phyloP scores from a whole-genome alignment of 1,139 yeast genomes.

The Blastobotrys illinoisensis region DNA sequence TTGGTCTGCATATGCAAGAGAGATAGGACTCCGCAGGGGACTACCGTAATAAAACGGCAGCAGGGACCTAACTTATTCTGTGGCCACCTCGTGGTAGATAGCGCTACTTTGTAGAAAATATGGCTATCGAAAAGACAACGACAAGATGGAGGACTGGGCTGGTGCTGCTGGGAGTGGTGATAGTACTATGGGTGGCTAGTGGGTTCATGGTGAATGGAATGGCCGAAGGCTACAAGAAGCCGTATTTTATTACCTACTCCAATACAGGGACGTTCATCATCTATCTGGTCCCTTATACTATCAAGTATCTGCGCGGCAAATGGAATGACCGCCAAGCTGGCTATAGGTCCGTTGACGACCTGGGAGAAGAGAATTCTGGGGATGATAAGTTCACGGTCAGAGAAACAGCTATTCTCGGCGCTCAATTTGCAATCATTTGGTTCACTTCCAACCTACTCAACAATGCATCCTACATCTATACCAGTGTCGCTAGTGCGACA shows the following conservation, averaged over 20 bases:
- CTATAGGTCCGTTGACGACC: constrained; percentile 1
- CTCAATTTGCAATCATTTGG: constrained; percentile 85
- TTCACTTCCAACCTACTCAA: constrained; percentile 82
- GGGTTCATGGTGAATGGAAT: constrained; percentile 68
- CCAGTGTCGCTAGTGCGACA: constrained; percentile 91
- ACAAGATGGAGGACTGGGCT: constrained; percentile 69
- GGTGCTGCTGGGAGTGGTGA: constrained; percentile 64
- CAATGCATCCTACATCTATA: constrained; percentile 79
- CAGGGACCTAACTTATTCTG: not conserved
- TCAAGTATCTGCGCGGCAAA: constrained; percentile 9
- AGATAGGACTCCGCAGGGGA: not conserved
- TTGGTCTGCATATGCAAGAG: not conserved
- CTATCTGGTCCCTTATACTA: constrained; percentile 58
- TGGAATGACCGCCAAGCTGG: not conserved
- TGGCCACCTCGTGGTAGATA: not conserved
- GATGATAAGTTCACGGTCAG: constrained; percentile 22
- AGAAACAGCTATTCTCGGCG: constrained; percentile 49
- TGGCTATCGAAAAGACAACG: not conserved
- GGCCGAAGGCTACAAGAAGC: constrained; percentile 64
- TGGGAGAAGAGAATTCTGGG: constrained; percentile 4
- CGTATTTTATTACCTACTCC: constrained; percentile 87
- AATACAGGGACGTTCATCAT: constrained; percentile 81
- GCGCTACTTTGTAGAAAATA: not conserved
- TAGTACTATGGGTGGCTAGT: constrained; percentile 81
- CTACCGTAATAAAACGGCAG: not conserved